Percentiles rank a stretch among this genome's conserved stretches.
Conservation (phyloP, 2,329 filamentous ascomycete species). For the Hawksworthiomyces lignivorus region DNA sequence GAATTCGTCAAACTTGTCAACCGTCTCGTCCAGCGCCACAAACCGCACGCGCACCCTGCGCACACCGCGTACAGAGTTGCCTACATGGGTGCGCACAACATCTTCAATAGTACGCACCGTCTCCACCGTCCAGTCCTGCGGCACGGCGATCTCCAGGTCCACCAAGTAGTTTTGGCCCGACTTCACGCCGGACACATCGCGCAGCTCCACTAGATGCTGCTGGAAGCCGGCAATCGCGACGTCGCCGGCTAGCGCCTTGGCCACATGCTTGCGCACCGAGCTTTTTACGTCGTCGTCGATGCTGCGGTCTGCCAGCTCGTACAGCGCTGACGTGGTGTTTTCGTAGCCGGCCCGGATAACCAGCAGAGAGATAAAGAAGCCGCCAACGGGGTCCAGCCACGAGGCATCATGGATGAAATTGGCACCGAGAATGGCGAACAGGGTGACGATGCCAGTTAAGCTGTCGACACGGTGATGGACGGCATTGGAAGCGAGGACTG, state of each 20-base stretch:
- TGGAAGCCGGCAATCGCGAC: constrained; percentile 38
- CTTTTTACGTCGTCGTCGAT: constrained; percentile 78
- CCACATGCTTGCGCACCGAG: constrained; percentile 59
- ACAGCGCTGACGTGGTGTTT: constrained; percentile 74
- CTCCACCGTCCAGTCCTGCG: constrained; percentile 66
- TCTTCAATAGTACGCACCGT: constrained; percentile 65
- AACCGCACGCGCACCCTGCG: constrained; percentile 80
- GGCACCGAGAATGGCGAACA: constrained; percentile 80
- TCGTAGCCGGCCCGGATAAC: constrained; percentile 83
- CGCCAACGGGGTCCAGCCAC: constrained; percentile 92
- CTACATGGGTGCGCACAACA: constrained; percentile 62
- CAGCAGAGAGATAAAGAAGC: constrained; percentile 85
- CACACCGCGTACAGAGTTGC: constrained; percentile 72
- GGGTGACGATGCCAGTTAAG: constrained; percentile 86
- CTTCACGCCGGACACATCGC: constrained; percentile 82
- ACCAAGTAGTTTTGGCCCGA: constrained; percentile 94
- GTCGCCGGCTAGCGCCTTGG: constrained; percentile 41
- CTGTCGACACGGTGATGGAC: constrained; percentile 96
- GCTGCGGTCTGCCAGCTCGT: constrained; percentile 84
- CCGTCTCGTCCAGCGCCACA: constrained; percentile 55
- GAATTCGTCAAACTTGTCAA: constrained; percentile 66
- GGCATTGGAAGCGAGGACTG: constrained; percentile 90
- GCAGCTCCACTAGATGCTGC: constrained; percentile 58
- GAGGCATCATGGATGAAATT: constrained; percentile 78
- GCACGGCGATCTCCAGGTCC: constrained; percentile 79